A percentile compares a stretch with the other conserved stretches of the same genome.
These are phyloP conservation scores for Umbelopsis vinacea DNA, from an alignment of 192 early-diverging fungal species.

Conservation along the genomic window DNA sequence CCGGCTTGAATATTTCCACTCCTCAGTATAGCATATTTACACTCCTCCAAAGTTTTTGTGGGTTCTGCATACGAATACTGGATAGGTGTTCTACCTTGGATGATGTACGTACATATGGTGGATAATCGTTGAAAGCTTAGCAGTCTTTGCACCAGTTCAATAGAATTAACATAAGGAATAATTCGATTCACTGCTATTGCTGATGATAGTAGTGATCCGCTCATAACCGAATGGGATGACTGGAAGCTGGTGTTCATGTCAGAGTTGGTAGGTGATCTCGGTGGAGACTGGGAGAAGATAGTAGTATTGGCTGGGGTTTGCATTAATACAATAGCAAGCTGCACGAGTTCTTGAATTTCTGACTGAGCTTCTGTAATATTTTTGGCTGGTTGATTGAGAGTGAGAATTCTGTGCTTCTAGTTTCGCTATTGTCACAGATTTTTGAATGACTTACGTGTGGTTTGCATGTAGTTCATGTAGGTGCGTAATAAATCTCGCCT, in stretches of 20 bases:
- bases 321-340: neutral
- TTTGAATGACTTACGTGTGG: neutral
- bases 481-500: neutral
- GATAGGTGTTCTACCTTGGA: neutral
- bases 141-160: neutral
- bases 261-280: neutral
- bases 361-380: neutral
- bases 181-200: conserved; percentile 3
- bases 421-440: no score
- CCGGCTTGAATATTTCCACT: neutral
- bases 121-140: conserved; percentile 1
- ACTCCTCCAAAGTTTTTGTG: neutral
- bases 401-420: no score
- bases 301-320: neutral
- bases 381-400: neutral
- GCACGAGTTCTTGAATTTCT: neutral
- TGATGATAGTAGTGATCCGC: neutral
- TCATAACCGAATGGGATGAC: neutral
- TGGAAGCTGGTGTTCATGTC: neutral
- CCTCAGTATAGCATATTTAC: neutral
- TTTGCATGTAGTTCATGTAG: conserved; percentile 5
- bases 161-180: neutral
- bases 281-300: neutral
- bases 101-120: conserved; percentile 1
- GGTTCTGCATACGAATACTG: neutral